Conservation (phyloP, 495 filamentous ascomycete genomes). For the Talaromyces ruber region DNA sequence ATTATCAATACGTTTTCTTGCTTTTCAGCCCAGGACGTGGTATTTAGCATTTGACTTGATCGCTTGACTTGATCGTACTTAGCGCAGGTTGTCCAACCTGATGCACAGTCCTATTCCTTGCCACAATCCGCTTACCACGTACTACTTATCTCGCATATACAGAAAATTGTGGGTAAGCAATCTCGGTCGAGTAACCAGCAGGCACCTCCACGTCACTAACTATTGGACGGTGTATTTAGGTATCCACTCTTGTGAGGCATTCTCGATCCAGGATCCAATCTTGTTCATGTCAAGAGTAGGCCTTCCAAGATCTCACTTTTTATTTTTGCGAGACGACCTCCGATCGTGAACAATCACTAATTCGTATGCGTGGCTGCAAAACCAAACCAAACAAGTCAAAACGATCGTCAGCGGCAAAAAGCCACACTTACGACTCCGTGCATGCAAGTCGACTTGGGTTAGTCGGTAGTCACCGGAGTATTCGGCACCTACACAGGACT, state of each 20-base stretch:
- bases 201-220: background rate
- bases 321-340: too few relatives aligned
- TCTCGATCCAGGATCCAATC: background rate
- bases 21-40: background rate
- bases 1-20: background rate
- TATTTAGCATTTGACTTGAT: background rate
- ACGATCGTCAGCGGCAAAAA: background rate
- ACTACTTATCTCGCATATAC: background rate
- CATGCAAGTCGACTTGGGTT: too few relatives aligned
- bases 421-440: background rate
- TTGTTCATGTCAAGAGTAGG: background rate
- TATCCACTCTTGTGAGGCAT: background rate
- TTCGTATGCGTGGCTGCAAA: background rate
- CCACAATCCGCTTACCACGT: background rate
- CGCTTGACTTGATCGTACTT: background rate
- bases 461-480: background rate
- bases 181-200: background rate
- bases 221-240: background rate
- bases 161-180: background rate
- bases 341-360: background rate
- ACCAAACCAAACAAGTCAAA: background rate
- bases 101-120: background rate
- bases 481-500: background rate
- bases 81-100: background rate
- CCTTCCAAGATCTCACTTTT: background rate